A percentile compares a stretch with the other conserved stretches of the same genome.
Evolutionary conservation across 306 rosid genomes (phyloP).

Genomic region (Hippophae gyantsensis): DNA sequence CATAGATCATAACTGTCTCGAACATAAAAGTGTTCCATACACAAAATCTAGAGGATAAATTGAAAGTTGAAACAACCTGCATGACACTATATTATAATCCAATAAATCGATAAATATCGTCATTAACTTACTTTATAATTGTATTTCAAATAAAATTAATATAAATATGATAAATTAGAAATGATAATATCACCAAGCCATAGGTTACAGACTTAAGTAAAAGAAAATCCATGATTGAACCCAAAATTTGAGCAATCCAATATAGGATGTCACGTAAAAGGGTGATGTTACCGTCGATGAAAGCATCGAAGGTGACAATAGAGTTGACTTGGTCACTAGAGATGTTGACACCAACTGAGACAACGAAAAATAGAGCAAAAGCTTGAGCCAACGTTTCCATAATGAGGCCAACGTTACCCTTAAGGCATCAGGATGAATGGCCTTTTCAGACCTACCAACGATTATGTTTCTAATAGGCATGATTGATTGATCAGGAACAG

Average conservation of each 20-base stretch:
- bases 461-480: conserved; percentile 77
- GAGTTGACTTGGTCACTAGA: conserved; percentile 98
- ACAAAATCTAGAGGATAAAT: conserved; percentile 45
- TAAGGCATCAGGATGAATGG: conserved; percentile 52
- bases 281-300: conserved; percentile 75
- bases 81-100: not conserved
- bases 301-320: conserved; percentile 83
- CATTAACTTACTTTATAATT: not conserved
- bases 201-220: conserved; percentile 52
- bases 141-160: no score
- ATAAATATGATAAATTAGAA: not conserved
- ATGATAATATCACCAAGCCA: conserved; percentile 34
- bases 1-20: conserved; percentile 86
- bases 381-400: conserved; percentile 69
- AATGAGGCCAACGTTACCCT: conserved; percentile 54
- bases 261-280: conserved; percentile 65
- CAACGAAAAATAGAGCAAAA: conserved; percentile 74
- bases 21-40: conserved; percentile 64
- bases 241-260: conserved; percentile 81
- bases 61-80: conserved; percentile 56
- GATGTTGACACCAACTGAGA: conserved; percentile 61
- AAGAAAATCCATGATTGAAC: conserved; percentile 55
- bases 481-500: not conserved
- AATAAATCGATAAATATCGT: not conserved
- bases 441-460: conserved; percentile 54